phyloP scores from a whole-genome alignment of 768 basidiomycete species.

The Heimioporus sp. region DNA sequence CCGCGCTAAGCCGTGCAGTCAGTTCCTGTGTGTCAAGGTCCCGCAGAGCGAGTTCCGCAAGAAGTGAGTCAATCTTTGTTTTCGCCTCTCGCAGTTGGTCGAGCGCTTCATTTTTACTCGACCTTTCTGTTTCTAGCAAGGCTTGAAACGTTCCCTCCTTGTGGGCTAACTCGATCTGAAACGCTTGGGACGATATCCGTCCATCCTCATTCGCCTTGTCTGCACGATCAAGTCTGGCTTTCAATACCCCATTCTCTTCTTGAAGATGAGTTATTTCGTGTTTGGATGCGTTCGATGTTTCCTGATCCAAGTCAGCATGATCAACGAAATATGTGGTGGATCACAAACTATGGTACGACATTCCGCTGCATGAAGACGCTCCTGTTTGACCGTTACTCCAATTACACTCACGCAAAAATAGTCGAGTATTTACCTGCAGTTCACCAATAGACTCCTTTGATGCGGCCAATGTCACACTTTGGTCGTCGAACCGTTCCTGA shows the following conservation, averaged over 20 bases:
- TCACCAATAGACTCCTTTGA: slow-evolving; percentile 56
- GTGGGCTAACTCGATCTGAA: slow-evolving; percentile 24
- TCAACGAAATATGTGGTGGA: neutral
- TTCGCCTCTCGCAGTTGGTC: slow-evolving; percentile 18
- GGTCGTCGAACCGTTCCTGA: slow-evolving; percentile 62
- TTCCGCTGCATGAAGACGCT: slow-evolving; percentile 21
- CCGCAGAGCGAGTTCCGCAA: slow-evolving; percentile 19
- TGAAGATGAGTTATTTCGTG: slow-evolving; percentile 16
- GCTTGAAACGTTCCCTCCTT: slow-evolving; percentile 25
- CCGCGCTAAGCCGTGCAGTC: slow-evolving; percentile 18
- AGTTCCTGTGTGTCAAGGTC: slow-evolving; percentile 20
- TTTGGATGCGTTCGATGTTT: slow-evolving; percentile 10
- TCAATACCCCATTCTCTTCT: slow-evolving; percentile 21
- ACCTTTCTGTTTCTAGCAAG: slow-evolving; percentile 23
- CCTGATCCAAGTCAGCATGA: slow-evolving; percentile 13
- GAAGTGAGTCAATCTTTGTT: slow-evolving; percentile 18
- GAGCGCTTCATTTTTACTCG: slow-evolving; percentile 17
- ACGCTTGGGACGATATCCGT: slow-evolving; percentile 6
- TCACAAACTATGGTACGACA: slow-evolving; percentile 16
- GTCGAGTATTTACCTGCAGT: slow-evolving; percentile 37
- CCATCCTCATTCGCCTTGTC: slow-evolving; percentile 11
- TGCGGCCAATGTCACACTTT: slow-evolving; percentile 48
- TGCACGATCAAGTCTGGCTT: slow-evolving; percentile 11
- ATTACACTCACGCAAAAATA: neutral
- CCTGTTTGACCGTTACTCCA: slow-evolving; percentile 11